A percentile compares a stretch with the other conserved stretches of the same genome.
Evolutionary conservation across 1,284 basidiomycete species (phyloP).

Genomic region (Athelia sp.): DNA sequence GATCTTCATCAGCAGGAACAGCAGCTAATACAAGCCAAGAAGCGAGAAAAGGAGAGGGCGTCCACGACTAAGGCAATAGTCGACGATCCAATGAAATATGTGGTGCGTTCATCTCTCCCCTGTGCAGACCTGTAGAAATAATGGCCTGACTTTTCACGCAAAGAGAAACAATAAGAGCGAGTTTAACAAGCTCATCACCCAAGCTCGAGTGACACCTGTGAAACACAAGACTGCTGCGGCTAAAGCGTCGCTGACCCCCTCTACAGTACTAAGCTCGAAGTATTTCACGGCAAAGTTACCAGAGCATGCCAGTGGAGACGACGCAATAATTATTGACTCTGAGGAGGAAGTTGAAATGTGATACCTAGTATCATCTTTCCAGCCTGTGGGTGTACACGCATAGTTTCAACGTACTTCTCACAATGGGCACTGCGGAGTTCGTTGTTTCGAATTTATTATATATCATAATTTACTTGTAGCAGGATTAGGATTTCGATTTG

Average conservation of each 20-base stretch:
- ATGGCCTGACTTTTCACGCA: constrained; percentile 19
- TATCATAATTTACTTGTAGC: too few relatives aligned
- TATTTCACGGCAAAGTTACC: not conserved
- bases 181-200: constrained; percentile 10
- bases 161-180: constrained; percentile 11
- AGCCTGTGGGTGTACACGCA: too few relatives aligned
- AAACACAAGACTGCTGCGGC: not conserved
- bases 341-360: too few relatives aligned
- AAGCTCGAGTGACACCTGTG: not conserved
- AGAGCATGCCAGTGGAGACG: not conserved
- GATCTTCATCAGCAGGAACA: constrained; percentile 55
- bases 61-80: constrained; percentile 34
- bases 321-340: not conserved
- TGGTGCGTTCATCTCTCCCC: constrained; percentile 33
- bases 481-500: too few relatives aligned
- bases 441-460: too few relatives aligned
- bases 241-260: not conserved
- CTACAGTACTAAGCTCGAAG: not conserved
- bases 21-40: constrained; percentile 11
- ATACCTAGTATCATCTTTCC: too few relatives aligned
- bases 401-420: too few relatives aligned
- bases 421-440: too few relatives aligned
- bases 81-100: constrained; percentile 40
- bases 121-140: constrained; percentile 23
- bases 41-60: constrained; percentile 20